Base-by-base conservation (phyloP, 2,329 filamentous ascomycete genomes). In the Gliomastix tumulicola region DNA sequence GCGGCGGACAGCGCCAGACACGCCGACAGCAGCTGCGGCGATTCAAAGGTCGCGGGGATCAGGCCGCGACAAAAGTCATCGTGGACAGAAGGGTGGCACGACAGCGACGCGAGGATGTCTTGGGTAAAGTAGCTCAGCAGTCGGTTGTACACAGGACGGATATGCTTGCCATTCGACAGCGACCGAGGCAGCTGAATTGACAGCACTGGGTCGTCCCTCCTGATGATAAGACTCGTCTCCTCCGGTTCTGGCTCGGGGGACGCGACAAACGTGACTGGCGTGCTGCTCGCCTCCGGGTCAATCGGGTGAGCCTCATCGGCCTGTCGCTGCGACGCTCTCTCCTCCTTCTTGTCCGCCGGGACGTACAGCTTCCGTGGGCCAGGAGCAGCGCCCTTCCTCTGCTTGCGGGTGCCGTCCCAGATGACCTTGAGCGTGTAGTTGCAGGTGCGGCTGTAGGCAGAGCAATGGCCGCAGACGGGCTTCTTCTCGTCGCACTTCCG, bases 401-500 rank as follows among this genome's bases (percentile, higher is more conserved):
- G 17, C 17, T 21, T 44, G 5, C 41, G 37, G 7, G n/a, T n/a
- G n/a, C 39, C 42, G 1, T 44, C 49, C 50, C 49, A 54, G 3
- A 54, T 40, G 0, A 54, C 33, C 6, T 44, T 48, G n/a, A 54
- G 19, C 7, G 48, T 41, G 31, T 54, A 54, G 3, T 38, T 38
- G 22, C 51, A 54, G 5, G 9, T 25, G 5, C 51, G 40, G 5
- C 39, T 44, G 13, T 35, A 44, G 1, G 31, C 38, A 2, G 33
- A 20, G 17, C 51, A 54, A 17, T 42, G 49, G 3, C 48, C 43
- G 9, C 51, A 54, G 4, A 36, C 41, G 3, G 51, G 51, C 16
- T 54, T 54, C 11, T 22, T 17, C 16, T 54, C 51, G 32, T 54
- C 50, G 15, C 51, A 54, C 34, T 54, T 54, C 10, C 51, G 37